Conservation (phyloP, 2,329 filamentous ascomycete genomes). For the Byssoonygena ceratinophila region DNA sequence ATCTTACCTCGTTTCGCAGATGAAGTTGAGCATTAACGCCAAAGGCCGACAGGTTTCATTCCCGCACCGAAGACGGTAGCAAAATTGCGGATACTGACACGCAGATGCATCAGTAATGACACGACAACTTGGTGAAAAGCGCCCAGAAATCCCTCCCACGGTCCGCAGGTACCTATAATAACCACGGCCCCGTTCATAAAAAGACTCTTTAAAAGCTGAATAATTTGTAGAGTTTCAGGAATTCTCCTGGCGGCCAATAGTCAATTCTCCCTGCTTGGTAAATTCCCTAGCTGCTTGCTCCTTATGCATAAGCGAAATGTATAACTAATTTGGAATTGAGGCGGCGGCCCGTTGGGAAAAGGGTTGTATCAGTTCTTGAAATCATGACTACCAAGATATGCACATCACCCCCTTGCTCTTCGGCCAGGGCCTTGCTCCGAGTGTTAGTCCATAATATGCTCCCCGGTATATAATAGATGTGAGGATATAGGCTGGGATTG, state of each 20-base stretch:
- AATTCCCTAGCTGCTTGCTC: not conserved
- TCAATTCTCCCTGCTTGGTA: not conserved
- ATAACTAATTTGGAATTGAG: not conserved
- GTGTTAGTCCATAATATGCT: not conserved
- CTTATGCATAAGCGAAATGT: not conserved
- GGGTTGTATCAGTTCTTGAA: conserved; percentile 7
- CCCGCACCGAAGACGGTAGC: too few relatives aligned
- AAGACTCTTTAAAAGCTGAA: not conserved
- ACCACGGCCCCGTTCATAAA: not conserved
- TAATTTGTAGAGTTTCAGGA: not conserved
- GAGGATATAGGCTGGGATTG: not conserved
- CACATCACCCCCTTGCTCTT: not conserved
- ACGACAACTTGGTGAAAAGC: too few relatives aligned
- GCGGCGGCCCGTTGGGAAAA: not conserved
- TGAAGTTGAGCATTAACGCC: too few relatives aligned
- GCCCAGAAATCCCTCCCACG: too few relatives aligned
- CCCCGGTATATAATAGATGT: not conserved
- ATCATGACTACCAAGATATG: not conserved
- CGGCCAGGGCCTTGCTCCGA: not conserved
- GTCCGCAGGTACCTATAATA: not conserved
- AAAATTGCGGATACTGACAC: too few relatives aligned
- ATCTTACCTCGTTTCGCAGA: too few relatives aligned
- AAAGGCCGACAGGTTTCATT: too few relatives aligned
- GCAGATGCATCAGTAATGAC: too few relatives aligned
- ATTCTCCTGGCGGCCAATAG: not conserved